These are phyloP conservation scores for Deuterostichococcus epilithicus DNA, from an alignment of 139 green algal species.

Conservation along the genomic window DNA sequence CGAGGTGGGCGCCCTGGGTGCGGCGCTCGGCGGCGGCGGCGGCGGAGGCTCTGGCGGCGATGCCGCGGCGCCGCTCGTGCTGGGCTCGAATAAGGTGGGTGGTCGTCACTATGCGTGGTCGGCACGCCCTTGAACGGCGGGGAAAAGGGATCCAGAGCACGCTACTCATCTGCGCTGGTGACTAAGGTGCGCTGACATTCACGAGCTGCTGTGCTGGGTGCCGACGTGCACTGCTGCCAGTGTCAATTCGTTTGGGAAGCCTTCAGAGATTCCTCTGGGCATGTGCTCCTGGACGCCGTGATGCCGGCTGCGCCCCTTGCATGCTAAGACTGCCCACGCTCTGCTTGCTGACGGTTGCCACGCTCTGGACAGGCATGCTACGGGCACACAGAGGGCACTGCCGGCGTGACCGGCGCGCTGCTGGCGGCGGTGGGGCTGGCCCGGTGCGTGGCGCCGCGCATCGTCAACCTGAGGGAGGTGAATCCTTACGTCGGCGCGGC, in stretches of 20 bases:
- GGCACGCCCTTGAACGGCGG: no score
- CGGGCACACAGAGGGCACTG: constrained; percentile 71
- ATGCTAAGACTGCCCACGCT: background rate
- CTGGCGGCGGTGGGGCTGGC: constrained; percentile 18
- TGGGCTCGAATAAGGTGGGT: background rate
- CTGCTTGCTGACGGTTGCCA: background rate
- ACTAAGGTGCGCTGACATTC: no score
- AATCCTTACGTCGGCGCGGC: constrained; percentile 55
- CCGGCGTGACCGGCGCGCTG: constrained; percentile 55
- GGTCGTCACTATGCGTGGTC: no score
- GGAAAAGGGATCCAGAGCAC: no score
- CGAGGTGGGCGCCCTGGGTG: constrained; percentile 68
- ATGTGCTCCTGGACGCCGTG: no score
- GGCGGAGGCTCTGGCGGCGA: background rate
- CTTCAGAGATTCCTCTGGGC: no score
- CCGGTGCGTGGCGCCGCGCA: background rate
- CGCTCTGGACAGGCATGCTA: constrained; percentile 29
- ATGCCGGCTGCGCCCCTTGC: no score
- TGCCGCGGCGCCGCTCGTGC: background rate
- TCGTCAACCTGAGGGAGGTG: constrained; percentile 57
- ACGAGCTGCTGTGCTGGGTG: no score
- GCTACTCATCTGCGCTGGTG: no score
- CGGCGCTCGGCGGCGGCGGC: constrained; percentile 22
- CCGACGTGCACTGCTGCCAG: no score
- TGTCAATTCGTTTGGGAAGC: no score